Percentiles rank a stretch among this genome's conserved stretches.
These are phyloP conservation scores for Ascochyta viciae-villosae DNA, from an alignment of 2,329 filamentous ascomycete species.

Conservation along the genomic window DNA sequence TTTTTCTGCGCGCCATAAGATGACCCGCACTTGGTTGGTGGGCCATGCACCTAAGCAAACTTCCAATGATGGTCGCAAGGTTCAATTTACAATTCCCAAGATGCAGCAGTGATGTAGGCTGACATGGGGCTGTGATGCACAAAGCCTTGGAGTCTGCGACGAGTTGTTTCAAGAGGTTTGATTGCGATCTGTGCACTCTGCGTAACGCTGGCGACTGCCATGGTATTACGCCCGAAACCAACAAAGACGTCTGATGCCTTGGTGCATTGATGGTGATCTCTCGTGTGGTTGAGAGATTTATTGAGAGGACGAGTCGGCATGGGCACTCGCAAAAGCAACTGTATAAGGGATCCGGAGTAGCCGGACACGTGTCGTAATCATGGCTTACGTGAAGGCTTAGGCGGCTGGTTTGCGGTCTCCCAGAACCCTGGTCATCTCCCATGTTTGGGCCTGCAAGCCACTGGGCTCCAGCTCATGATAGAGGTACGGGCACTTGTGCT, in stretches of 20 bases:
- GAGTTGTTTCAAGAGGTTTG: conserved; percentile 19
- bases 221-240: conserved; percentile 7
- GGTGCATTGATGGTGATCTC: conserved; percentile 1
- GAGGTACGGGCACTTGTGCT: conserved; percentile 21
- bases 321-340: conserved; percentile 12
- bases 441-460: conserved; percentile 14
- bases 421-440: conserved; percentile 18
- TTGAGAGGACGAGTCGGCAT: conserved; percentile 25
- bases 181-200: conserved; percentile 16
- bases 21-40: not conserved
- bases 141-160: conserved; percentile 10
- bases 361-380: conserved; percentile 13
- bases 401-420: conserved; percentile 3
- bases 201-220: conserved; percentile 12
- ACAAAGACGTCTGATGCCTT: not conserved
- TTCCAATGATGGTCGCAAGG: conserved; percentile 7
- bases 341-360: conserved; percentile 15
- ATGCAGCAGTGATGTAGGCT: conserved; percentile 10
- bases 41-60: not conserved
- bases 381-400: conserved; percentile 8
- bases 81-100: conserved; percentile 6
- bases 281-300: not conserved
- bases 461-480: conserved; percentile 13
- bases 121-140: conserved; percentile 7
- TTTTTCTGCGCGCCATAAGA: conserved; percentile 7